These are phyloP conservation scores for Malassezia psittaci DNA, from an alignment of 1,284 basidiomycete genomes.

Conservation along the genomic window DNA sequence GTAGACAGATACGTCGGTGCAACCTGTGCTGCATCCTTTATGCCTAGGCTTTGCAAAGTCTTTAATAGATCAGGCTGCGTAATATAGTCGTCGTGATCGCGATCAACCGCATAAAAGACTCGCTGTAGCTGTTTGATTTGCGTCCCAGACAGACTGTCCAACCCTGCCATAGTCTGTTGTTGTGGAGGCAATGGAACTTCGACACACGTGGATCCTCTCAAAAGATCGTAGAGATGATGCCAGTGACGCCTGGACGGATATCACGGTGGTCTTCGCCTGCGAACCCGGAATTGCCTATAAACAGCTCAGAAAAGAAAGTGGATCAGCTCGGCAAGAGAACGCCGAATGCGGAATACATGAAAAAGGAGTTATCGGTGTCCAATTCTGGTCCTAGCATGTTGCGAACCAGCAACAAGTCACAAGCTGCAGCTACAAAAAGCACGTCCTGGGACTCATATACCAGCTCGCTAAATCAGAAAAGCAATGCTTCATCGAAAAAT, in stretches of 20 bases:
- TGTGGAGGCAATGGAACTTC: too few species aligned
- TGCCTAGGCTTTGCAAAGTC: constrained; percentile 43
- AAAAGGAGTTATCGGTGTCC: too few species aligned
- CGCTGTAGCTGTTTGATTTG: constrained; percentile 50
- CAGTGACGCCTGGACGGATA: constrained; percentile 1
- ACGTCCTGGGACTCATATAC: too few species aligned
- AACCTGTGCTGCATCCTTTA: constrained; percentile 11
- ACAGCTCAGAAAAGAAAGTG: too few species aligned
- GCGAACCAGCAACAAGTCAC: too few species aligned
- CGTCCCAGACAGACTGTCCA: constrained; percentile 23
- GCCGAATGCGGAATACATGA: too few species aligned
- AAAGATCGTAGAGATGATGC: not conserved
- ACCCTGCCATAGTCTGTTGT: not conserved
- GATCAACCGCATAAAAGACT: constrained; percentile 49
- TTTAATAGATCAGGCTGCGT: constrained; percentile 35
- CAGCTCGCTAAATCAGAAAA: too few species aligned
- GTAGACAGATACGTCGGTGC: constrained; percentile 16
- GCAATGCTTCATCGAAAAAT: too few species aligned
- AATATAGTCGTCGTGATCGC: constrained; percentile 47
- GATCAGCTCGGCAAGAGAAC: too few species aligned
- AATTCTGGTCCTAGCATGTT: too few species aligned
- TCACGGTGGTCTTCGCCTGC: not conserved
- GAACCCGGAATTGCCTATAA: not conserved
- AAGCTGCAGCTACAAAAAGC: too few species aligned
- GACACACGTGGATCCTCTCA: not conserved